Evolutionary conservation across 805 yeast species (phyloP), one percentile per base, ranked within the genome.

Genomic region (Torulaspora gathmanii): DNA sequence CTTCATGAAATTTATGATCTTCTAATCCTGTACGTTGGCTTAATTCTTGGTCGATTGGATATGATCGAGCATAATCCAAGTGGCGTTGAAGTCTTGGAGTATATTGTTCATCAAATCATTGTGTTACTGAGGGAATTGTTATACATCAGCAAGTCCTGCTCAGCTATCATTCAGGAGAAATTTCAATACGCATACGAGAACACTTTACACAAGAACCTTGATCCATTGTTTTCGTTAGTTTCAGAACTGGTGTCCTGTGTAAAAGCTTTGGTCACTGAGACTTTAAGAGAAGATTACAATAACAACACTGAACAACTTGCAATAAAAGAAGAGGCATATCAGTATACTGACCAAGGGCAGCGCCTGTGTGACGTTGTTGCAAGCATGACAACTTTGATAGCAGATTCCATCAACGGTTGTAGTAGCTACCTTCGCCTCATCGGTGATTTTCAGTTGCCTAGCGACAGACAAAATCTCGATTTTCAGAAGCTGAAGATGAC

Each of bases 1-100:
- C 68, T 84, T 19, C 74, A 78, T 20, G 90, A 84, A 61, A 75
- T 84, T 33, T 75, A 82, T 53, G 75, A 77, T 22, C 68, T 81
- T 4, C 57, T 83, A 12, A 75, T 77, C 54, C 70, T 78, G 1
- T 85, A 85, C 55, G 69, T 84, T 51, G 82, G 83, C 2, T 56
- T 86, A 52, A 75, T 85, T 8, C 71, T 83, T 12, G 95, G 95
- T n/a, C 68, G 95, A 54, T 65, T 86, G 51, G 93, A 86, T 61
- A 70, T 86, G 63, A 78, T 85, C 28, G 93, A 86, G 57, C 83
- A 81, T 54, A 85, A 84, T 58, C 73, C 80, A 3, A 70, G 70
- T 13, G 91, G 91, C 2, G 80, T 88, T 57, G 83, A 82, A 51
- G 62, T 80, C 5, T 61, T 86, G 43, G 90, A 85, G 54, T 71